phyloP scores from a whole-genome alignment of 768 basidiomycete genomes.

The Tricholoma flavovirens region DNA sequence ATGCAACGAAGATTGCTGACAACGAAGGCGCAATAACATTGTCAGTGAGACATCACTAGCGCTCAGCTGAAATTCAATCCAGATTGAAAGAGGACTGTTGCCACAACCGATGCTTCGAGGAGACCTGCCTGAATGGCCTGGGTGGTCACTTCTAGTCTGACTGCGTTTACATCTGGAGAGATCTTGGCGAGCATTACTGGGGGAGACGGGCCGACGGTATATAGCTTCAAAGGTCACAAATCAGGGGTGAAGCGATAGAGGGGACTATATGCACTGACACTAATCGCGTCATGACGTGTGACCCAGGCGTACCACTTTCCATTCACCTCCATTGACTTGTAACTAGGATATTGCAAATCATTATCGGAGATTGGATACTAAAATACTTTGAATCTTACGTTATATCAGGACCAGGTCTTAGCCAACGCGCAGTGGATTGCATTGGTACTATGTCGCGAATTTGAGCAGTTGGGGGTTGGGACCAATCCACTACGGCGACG shows the following conservation, averaged over 20 bases:
- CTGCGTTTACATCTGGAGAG: conserved; percentile 25
- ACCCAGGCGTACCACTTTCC: conserved; percentile 38
- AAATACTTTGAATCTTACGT: neutral
- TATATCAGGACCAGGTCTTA: conserved; percentile 12
- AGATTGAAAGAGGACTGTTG: conserved; percentile 41
- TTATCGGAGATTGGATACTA: neutral
- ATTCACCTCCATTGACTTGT: conserved; percentile 33
- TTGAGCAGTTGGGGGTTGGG: conserved; percentile 26
- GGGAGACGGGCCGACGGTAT: conserved; percentile 15
- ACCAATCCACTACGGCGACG: conserved; percentile 38
- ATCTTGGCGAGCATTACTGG: conserved; percentile 30
- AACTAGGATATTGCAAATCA: conserved; percentile 17
- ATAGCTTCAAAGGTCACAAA: conserved; percentile 23
- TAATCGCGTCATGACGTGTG: conserved; percentile 19
- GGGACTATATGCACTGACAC: conserved; percentile 16
- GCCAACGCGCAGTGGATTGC: conserved; percentile 34
- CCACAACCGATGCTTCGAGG: conserved; percentile 39
- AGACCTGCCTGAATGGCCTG: conserved; percentile 41
- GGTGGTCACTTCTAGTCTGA: conserved; percentile 41
- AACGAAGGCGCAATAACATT: neutral
- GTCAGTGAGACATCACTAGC: neutral
- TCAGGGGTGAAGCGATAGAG: neutral
- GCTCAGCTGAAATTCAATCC: conserved; percentile 43
- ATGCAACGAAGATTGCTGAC: neutral
- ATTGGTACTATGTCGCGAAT: conserved; percentile 27